Evolutionary conservation across 106 monocot genomes (phyloP), one percentile per base, ranked within the genome.

Genomic region (Allium cepa): DNA sequence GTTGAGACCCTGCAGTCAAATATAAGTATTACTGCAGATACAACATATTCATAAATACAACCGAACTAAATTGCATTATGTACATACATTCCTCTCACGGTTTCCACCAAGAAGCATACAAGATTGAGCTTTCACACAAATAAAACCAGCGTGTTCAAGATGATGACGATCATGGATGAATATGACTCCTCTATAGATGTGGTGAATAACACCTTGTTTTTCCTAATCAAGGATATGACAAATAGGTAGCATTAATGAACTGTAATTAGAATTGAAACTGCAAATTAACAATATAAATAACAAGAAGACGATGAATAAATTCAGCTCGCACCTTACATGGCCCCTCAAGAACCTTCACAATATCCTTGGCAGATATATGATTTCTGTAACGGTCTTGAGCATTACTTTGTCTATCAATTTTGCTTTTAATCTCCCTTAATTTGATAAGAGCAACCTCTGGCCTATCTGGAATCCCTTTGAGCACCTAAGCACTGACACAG

Each of bases 81-180:
- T 66, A 47, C 77, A 75, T 83, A 99, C 99, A 64, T 69, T 83
- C 77, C 59, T 79, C 17, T 84, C 84, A 64, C 63, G 76, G 8
- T 57, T 62, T n/a, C 73, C 76, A 60, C 99, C 99, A 45, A 90
- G 71, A 46, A 99, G 79, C 7, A 81, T 57, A 66, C 93, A 90
- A 4, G 99, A 99, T 36, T 87, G 90, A 68, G 99, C 82, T 81
- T 85, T 93, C 56, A 82, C 90, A 78, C 99, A 99, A 49, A 99
- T 90, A 80, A 85, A 99, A 49, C 99, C 99, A 51, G 99, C 90
- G 79, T 99, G 99, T 56, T 99, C 93, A 56, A 99, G 76, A 75
- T 99, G 99, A 73, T 93, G 99, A 12, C 93, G 86, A 66, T 99
- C 99, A 83, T 93, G 72, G 50, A 99, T 90, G 76, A 99, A 99